phyloP scores from a whole-genome alignment of 2,329 filamentous ascomycete species.

The Cercospora canescens region DNA sequence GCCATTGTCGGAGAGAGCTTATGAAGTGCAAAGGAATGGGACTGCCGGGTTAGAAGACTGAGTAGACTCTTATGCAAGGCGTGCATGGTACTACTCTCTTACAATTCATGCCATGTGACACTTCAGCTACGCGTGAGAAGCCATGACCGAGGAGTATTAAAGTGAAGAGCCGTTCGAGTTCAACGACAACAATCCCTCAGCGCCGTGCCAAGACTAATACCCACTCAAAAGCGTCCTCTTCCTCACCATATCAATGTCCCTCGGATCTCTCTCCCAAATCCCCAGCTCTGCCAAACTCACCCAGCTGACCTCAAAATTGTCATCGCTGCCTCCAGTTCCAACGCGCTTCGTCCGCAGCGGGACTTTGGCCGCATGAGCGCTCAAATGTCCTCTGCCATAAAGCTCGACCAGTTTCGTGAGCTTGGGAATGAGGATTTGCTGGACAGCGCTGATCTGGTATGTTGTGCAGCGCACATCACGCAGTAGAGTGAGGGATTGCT shows the following conservation, averaged over 20 bases:
- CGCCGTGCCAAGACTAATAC: not conserved
- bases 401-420: not conserved
- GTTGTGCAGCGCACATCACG: not conserved
- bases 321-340: not conserved
- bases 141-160: no score
- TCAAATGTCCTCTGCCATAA: not conserved
- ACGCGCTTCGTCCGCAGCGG: conserved; percentile 5
- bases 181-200: not conserved
- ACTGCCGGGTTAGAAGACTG: no score
- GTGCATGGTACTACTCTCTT: no score
- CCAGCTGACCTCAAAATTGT: conserved; percentile 3
- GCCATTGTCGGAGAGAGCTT: no score
- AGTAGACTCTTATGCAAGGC: no score
- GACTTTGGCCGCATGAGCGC: not conserved
- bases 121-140: not conserved
- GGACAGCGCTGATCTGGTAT: conserved; percentile 4
- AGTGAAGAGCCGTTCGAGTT: not conserved
- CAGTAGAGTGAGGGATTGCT: not conserved
- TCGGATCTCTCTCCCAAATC: conserved; percentile 8
- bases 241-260: conserved; percentile 12
- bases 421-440: conserved; percentile 7
- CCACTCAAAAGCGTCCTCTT: conserved; percentile 2
- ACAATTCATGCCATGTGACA: no score
- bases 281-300: conserved; percentile 2
- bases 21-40: no score